Conservation (phyloP, 2,329 filamentous ascomycete genomes). For the Aspergillus piperis region DNA sequence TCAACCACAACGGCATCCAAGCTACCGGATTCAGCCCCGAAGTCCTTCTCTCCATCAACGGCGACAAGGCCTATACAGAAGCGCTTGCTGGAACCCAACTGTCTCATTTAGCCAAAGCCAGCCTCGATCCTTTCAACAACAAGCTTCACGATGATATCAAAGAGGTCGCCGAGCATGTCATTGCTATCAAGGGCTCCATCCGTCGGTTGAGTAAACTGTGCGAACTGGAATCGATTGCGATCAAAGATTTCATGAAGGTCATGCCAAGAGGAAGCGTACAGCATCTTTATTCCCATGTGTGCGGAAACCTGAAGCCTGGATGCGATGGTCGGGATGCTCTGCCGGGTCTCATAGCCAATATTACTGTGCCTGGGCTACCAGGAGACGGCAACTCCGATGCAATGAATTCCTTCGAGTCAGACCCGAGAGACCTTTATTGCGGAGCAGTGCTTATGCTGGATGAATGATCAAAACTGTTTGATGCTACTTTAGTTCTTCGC, state of each 20-base stretch:
- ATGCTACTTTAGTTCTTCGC: slow-evolving; percentile 20
- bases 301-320: slow-evolving; percentile 9
- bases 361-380: slow-evolving; percentile 20
- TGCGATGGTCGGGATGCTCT: slow-evolving; percentile 19
- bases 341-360: slow-evolving; percentile 14
- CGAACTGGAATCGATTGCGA: background rate
- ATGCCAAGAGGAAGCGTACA: slow-evolving; percentile 16
- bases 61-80: slow-evolving; percentile 17
- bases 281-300: slow-evolving; percentile 17
- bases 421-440: slow-evolving; percentile 19
- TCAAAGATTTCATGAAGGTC: slow-evolving; percentile 20
- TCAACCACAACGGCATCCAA: slow-evolving; percentile 16
- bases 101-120: background rate
- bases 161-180: slow-evolving; percentile 21
- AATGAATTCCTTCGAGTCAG: slow-evolving; percentile 14
- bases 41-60: slow-evolving; percentile 16
- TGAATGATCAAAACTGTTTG: slow-evolving; percentile 6
- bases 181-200: slow-evolving; percentile 17
- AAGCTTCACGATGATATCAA: slow-evolving; percentile 16
- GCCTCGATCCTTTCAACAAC: slow-evolving; percentile 3
- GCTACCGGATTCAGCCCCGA: slow-evolving; percentile 23
- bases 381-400: slow-evolving; percentile 11
- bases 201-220: slow-evolving; percentile 13
- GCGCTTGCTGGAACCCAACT: slow-evolving; percentile 18
- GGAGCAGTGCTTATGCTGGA: slow-evolving; percentile 18